Evolutionary conservation across 768 basidiomycete species (phyloP).

Genomic region (Cubamyces lactineus): DNA sequence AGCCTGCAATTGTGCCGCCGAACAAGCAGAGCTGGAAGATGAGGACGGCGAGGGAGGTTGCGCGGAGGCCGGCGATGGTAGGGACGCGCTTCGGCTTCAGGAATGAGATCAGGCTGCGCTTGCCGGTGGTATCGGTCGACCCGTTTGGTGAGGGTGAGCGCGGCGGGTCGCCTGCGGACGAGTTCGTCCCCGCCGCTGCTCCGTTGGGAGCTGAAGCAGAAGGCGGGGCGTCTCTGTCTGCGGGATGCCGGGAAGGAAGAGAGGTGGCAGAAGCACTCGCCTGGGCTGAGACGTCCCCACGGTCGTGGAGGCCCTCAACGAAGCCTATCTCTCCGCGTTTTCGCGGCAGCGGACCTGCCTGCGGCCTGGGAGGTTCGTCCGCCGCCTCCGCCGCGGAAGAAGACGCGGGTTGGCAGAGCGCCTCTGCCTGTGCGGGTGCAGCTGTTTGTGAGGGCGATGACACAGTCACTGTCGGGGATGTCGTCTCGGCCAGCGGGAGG

Average conservation of each 20-base stretch:
- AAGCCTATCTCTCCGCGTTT: constrained; percentile 73
- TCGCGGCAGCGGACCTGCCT: constrained; percentile 64
- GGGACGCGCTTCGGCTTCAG: constrained; percentile 44
- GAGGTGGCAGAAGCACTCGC: constrained; percentile 21
- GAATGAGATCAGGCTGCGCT: constrained; percentile 42
- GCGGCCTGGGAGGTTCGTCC: constrained; percentile 19
- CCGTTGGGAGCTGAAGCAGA: constrained; percentile 24
- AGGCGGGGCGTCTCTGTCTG: constrained; percentile 42
- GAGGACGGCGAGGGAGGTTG: constrained; percentile 48
- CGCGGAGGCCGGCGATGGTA: constrained; percentile 47
- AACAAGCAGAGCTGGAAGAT: constrained; percentile 43
- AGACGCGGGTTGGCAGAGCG: too few relatives aligned
- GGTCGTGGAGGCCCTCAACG: constrained; percentile 44
- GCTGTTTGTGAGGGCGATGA: neutral
- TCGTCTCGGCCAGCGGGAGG: constrained; percentile 24
- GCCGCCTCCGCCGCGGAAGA: neutral
- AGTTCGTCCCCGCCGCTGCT: neutral
- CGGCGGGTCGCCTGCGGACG: constrained; percentile 26
- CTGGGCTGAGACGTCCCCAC: constrained; percentile 26
- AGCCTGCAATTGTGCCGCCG: constrained; percentile 54
- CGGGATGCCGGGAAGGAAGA: constrained; percentile 55
- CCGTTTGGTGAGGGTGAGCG: constrained; percentile 18
- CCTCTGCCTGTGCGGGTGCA: constrained; percentile 4
- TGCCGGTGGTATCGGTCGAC: constrained; percentile 29
- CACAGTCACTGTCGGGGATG: constrained; percentile 5